A percentile compares a stretch with the other conserved stretches of the same genome.
These are phyloP conservation scores for Metschnikowia kofuensis DNA, from an alignment of 805 yeast species.

Conservation along the genomic window DNA sequence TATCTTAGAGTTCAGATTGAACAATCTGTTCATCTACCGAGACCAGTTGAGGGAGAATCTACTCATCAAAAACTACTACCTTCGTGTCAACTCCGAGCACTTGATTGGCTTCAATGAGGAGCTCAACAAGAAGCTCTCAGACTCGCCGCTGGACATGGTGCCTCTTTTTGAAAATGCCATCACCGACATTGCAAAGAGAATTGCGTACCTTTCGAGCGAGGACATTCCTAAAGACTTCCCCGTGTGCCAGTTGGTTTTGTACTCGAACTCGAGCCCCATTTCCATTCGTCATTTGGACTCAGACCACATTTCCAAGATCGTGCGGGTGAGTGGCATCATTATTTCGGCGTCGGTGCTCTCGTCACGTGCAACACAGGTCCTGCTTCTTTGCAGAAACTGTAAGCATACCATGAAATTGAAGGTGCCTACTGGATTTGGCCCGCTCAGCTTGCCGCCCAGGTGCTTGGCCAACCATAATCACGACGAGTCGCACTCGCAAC, in stretches of 20 bases:
- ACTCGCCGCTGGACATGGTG: constrained; percentile 84
- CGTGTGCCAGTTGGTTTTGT: constrained; percentile 74
- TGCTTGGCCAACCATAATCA: constrained; percentile 52
- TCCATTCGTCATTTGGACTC: constrained; percentile 82
- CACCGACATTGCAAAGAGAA: constrained; percentile 80
- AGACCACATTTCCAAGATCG: constrained; percentile 83
- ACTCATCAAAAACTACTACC: constrained; percentile 65
- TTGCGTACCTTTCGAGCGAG: constrained; percentile 52
- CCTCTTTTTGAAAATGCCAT: constrained; percentile 82
- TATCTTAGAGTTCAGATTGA: constrained; percentile 79
- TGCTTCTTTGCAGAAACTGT: constrained; percentile 84
- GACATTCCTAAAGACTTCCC: constrained; percentile 62
- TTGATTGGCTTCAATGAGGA: constrained; percentile 86
- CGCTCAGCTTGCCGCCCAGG: constrained; percentile 59
- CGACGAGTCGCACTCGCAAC: constrained; percentile 43
- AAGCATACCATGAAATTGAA: constrained; percentile 69
- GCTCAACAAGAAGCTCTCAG: constrained; percentile 75
- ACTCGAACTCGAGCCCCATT: constrained; percentile 66
- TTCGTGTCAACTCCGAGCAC: constrained; percentile 79
- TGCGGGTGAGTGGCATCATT: constrained; percentile 88
- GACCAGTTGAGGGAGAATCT: constrained; percentile 89
- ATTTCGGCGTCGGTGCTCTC: constrained; percentile 86
- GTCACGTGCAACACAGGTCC: constrained; percentile 82
- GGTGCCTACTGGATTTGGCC: constrained; percentile 68
- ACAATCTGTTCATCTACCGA: constrained; percentile 79